Base-by-base conservation (phyloP, 2,329 filamentous ascomycete genomes). In the Neofusicoccum sp. region DNA sequence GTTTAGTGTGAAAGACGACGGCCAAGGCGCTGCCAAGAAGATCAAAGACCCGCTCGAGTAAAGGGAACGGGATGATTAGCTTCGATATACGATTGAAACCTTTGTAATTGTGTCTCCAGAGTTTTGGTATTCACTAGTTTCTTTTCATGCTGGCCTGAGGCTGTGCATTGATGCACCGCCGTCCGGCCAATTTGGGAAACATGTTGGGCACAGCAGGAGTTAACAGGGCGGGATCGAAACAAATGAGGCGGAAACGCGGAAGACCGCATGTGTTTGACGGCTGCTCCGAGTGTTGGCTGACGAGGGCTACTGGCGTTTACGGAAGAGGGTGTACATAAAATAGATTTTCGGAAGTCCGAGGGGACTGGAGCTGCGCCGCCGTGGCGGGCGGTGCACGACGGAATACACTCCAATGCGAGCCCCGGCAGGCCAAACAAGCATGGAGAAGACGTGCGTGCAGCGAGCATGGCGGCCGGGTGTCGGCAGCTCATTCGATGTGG, bases 11-110 rank as follows among this genome's bases (percentile, higher is more conserved):
- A 56, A 61, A 41, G 20, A 16, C 4, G 44, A 43, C 1, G 34
- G 6, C 24, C 34, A 34, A 7, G 49, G 43, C 16, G 28, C 41
- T n/a, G 57, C 34, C n/a, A 59, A 59, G 58, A 31, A 60, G 58
- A 44, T 61, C 9, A 61, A 61, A 61, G 58, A 61, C 36, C 58
- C 58, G 14, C 58, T 61, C 47, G 58, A 54, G 36, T 61, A 49
- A 30, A 61, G 9, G 2, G 30, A 43, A 28, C 8, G 38, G n/a
- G 28, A 33, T n/a, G n/a, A 33, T 26, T 41, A 54, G 49, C 49
- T 54, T 45, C 38, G 11, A 56, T 56, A 56, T 56, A 56, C 51
- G 34, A 28, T 44, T 43, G 26, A 43, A 20, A 43, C n/a, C 24
- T 43, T 56, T 56, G 51, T 56, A 56, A 43, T 56, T 44, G 36